These are phyloP conservation scores for Leccinellum rugosiceps DNA, from an alignment of 768 basidiomycete species.

Conservation along the genomic window DNA sequence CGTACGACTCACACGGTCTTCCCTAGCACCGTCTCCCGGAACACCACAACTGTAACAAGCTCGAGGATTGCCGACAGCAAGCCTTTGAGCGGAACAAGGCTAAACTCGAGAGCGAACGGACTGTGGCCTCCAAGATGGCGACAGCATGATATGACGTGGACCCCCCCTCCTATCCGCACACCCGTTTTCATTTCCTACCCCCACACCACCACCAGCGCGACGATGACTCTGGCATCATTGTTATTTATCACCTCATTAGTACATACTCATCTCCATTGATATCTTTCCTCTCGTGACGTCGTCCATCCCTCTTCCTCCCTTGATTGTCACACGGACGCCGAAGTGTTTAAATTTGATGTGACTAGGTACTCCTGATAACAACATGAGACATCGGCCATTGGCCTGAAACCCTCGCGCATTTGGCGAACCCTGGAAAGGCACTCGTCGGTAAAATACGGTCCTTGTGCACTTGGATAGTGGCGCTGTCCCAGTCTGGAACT, in stretches of 20 bases:
- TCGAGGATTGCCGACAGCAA: constrained; percentile 82
- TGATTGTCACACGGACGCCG: constrained; percentile 9
- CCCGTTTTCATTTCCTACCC: background rate
- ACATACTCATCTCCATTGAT: constrained; percentile 12
- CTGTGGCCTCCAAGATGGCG: constrained; percentile 83
- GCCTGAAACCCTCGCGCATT: background rate
- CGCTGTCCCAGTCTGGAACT: background rate
- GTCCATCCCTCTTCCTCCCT: constrained; percentile 12
- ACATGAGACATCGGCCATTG: background rate
- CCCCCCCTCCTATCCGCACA: constrained; percentile 7
- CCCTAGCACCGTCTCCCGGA: constrained; percentile 83
- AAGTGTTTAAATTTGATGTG: constrained; percentile 2
- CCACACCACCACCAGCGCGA: constrained; percentile 12
- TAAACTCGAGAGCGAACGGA: constrained; percentile 85
- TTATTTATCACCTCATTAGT: constrained; percentile 27
- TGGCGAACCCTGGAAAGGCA: background rate
- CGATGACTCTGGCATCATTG: constrained; percentile 18
- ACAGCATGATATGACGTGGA: constrained; percentile 48
- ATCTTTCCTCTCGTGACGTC: constrained; percentile 11
- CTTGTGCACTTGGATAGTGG: background rate
- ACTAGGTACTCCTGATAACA: constrained; percentile 7
- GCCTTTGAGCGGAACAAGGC: constrained; percentile 87
- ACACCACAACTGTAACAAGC: constrained; percentile 79
- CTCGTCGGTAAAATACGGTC: background rate
- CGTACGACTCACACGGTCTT: constrained; percentile 16